Evolutionary conservation across 306 rosid species (phyloP).

Genomic region (Quercus parvula): DNA sequence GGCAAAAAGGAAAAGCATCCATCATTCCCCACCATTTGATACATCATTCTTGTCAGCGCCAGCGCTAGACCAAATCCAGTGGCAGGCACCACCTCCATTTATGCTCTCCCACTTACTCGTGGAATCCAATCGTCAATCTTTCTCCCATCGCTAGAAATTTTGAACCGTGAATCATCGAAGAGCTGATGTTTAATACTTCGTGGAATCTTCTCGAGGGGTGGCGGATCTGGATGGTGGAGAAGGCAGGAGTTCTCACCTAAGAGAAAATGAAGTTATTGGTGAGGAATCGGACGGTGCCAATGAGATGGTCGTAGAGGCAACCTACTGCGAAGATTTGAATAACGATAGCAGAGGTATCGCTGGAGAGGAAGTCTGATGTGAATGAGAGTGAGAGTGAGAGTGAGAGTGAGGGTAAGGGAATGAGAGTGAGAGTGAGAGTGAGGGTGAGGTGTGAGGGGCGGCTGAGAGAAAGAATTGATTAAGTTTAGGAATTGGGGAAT

Average conservation of each 20-base stretch:
- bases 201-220: conserved; percentile 76
- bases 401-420: no score
- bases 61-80: not conserved
- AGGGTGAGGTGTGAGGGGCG: no score
- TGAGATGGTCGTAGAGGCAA: conserved; percentile 43
- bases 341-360: conserved; percentile 60
- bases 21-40: conserved; percentile 41
- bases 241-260: conserved; percentile 40
- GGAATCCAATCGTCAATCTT: conserved; percentile 56
- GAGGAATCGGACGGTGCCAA: conserved; percentile 74
- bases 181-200: conserved; percentile 71
- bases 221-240: conserved; percentile 66
- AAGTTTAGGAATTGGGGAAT: no score
- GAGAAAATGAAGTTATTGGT: conserved; percentile 49
- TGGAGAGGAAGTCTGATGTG: conserved; percentile 56
- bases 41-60: not conserved
- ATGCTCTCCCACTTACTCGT: conserved; percentile 62
- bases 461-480: no score
- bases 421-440: no score
- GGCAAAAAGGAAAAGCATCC: no score
- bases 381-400: not conserved
- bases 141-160: conserved; percentile 38
- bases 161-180: conserved; percentile 40
- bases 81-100: conserved; percentile 16
- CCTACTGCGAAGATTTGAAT: conserved; percentile 68